phyloP scores from a whole-genome alignment of 2,329 filamentous ascomycete genomes.

The Lachnum nothofagi region DNA sequence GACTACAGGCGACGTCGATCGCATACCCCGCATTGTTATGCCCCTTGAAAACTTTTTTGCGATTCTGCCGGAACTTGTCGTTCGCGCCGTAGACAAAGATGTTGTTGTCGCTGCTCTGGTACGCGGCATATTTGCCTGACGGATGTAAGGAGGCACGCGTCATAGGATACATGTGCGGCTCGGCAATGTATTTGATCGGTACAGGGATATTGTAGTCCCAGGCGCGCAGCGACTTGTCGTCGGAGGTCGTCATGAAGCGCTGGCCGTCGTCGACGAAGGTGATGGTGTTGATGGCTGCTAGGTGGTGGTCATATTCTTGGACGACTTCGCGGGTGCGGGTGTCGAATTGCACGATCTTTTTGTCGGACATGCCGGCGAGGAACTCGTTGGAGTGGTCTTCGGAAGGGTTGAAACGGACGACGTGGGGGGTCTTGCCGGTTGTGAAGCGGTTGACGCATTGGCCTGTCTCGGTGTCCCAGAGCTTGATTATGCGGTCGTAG shows the following conservation, averaged over 20 bases:
- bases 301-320: conserved; percentile 96
- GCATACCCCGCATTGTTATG: conserved; percentile 95
- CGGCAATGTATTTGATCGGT: conserved; percentile 95
- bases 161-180: conserved; percentile 97
- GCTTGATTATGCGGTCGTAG: conserved; percentile 92
- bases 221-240: conserved; percentile 90
- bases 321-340: conserved; percentile 73
- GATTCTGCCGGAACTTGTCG: conserved; percentile 94
- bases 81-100: conserved; percentile 92
- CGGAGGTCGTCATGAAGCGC: conserved; percentile 94
- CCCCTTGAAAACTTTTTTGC: conserved; percentile 92
- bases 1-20: conserved; percentile 81
- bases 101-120: conserved; percentile 91
- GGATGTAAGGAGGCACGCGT: conserved; percentile 81
- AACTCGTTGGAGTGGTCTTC: conserved; percentile 78
- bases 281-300: conserved; percentile 96
- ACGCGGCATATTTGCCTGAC: conserved; percentile 87
- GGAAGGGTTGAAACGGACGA: conserved; percentile 86
- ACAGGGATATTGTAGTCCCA: conserved; percentile 99
- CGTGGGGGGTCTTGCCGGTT: conserved; percentile 91
- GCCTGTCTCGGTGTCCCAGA: conserved; percentile 97
- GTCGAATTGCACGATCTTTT: conserved; percentile 98
- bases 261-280: conserved; percentile 92
- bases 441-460: conserved; percentile 82
- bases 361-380: conserved; percentile 93